Evolutionary conservation across 1,139 yeast species (phyloP).

Genomic region (Pichia sp.): DNA sequence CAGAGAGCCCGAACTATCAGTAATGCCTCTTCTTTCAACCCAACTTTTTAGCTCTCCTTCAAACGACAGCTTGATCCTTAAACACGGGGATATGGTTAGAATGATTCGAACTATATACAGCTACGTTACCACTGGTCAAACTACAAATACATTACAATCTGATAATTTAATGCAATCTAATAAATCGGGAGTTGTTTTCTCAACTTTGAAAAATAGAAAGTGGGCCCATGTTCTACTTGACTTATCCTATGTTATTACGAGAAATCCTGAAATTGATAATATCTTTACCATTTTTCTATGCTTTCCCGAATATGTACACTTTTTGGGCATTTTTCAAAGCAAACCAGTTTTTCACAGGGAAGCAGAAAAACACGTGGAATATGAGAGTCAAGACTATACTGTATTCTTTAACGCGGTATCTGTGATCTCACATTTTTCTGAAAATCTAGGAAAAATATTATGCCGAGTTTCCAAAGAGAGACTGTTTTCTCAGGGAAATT

Average conservation of each 20-base stretch:
- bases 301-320: conserved; percentile 54
- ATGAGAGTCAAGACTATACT: conserved; percentile 83
- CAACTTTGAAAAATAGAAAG: conserved; percentile 66
- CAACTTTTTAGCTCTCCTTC: conserved; percentile 85
- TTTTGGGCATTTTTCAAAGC: conserved; percentile 72
- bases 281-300: conserved; percentile 33
- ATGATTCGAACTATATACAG: conserved; percentile 66
- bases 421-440: conserved; percentile 62
- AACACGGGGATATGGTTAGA: conserved; percentile 66
- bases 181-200: conserved; percentile 41
- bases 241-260: conserved; percentile 68
- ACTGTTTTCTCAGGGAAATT: conserved; percentile 20
- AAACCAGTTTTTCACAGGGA: conserved; percentile 73
- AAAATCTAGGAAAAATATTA: conserved; percentile 50
- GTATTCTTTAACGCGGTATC: conserved; percentile 75
- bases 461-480: conserved; percentile 30
- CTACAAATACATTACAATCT: conserved; percentile 43
- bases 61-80: conserved; percentile 64
- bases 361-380: conserved; percentile 80
- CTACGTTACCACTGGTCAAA: conserved; percentile 55
- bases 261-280: conserved; percentile 48
- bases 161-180: conserved; percentile 32
- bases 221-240: conserved; percentile 87
- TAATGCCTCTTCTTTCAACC: conserved; percentile 72
- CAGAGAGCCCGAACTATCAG: conserved; percentile 77